Percentiles rank a stretch among this genome's conserved stretches.
Conservation (phyloP, 208 protist species). For the Histomonas meleagridis region DNA sequence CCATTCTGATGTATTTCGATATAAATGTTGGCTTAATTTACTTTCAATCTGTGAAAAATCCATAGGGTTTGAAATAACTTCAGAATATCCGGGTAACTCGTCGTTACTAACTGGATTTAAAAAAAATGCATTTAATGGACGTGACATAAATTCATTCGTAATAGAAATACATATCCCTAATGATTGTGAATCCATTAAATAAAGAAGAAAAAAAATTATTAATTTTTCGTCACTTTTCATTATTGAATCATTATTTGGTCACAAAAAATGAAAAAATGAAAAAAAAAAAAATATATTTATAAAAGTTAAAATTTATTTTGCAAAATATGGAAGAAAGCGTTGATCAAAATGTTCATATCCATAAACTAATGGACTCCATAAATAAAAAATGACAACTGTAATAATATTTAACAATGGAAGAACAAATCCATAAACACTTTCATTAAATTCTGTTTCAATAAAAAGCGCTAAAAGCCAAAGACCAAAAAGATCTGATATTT, state of each 20-base stretch:
- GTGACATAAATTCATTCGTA: not conserved
- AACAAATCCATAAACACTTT: not conserved
- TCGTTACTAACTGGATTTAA: not conserved
- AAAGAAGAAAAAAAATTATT: too few species aligned
- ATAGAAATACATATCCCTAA: too few species aligned
- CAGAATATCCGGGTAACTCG: not conserved
- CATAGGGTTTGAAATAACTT: not conserved
- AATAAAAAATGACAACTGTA: not conserved
- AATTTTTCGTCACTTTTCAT: too few species aligned
- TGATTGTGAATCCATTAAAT: too few species aligned
- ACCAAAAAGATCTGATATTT: not conserved
- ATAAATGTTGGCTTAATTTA: not conserved
- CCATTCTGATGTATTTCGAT: not conserved
- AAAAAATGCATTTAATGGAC: not conserved
- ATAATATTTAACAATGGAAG: not conserved
- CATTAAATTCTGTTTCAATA: not conserved
- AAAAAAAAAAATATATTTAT: too few species aligned
- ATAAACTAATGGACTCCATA: conserved; percentile 15
- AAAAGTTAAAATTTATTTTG: conserved; percentile 1
- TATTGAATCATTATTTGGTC: too few species aligned
- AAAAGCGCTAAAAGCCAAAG: not conserved
- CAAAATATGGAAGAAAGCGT: not conserved
- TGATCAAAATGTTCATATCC: conserved; percentile 30
- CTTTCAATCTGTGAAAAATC: not conserved
- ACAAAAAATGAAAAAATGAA: too few species aligned